Conservation (phyloP, 495 filamentous ascomycete species). For the Aspergillus bridgeri region DNA sequence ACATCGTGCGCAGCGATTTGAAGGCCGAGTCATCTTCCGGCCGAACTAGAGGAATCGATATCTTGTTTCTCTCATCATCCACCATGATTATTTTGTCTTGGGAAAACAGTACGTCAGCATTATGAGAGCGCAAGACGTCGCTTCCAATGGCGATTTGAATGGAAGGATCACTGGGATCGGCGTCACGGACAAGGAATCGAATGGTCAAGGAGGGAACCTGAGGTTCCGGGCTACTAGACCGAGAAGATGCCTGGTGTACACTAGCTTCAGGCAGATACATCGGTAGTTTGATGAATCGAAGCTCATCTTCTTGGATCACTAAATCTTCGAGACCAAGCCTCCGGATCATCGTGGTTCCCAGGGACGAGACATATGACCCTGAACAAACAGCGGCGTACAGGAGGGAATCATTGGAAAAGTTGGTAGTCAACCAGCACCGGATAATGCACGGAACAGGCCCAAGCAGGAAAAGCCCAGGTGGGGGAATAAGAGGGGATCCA, state of each 20-base stretch:
- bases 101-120: constrained; percentile 88
- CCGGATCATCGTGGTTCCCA: constrained; percentile 69
- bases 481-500: constrained; percentile 67
- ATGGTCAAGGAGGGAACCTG: constrained; percentile 78
- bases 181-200: constrained; percentile 68
- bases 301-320: constrained; percentile 61
- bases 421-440: constrained; percentile 86
- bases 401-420: constrained; percentile 80
- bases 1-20: constrained; percentile 63
- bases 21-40: constrained; percentile 85
- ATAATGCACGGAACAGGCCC: constrained; percentile 90
- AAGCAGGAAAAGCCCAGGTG: constrained; percentile 76
- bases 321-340: constrained; percentile 66
- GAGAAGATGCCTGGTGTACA: constrained; percentile 68
- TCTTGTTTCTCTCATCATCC: constrained; percentile 79
- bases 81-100: constrained; percentile 83
- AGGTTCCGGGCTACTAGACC: constrained; percentile 67
- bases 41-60: constrained; percentile 89
- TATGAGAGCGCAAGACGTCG: constrained; percentile 80
- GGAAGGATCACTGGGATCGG: constrained; percentile 45
- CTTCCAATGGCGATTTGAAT: constrained; percentile 85
- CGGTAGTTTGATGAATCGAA: constrained; percentile 66
- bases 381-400: constrained; percentile 91
- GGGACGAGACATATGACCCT: constrained; percentile 78
- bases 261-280: constrained; percentile 91